Evolutionary conservation across 2,329 filamentous ascomycete species (phyloP).

Genomic region (Penicillium sp.): DNA sequence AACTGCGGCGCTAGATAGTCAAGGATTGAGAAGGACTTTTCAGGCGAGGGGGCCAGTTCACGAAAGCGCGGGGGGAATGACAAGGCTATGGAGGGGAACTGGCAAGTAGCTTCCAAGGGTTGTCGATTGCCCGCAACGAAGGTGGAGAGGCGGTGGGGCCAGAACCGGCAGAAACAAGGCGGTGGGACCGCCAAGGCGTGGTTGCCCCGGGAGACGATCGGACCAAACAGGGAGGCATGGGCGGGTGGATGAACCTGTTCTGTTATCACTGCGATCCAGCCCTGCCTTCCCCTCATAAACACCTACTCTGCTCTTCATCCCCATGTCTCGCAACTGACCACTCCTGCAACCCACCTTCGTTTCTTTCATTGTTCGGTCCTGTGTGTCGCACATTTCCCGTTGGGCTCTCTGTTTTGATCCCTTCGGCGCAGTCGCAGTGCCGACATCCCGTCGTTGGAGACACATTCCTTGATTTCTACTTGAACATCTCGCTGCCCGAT

Average conservation of each 20-base stretch:
- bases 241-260: conserved; percentile 27
- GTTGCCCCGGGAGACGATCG: conserved; percentile 42
- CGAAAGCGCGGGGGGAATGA: conserved; percentile 3
- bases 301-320: conserved; percentile 11
- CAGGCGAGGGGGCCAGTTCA: conserved; percentile 5
- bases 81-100: conserved; percentile 13
- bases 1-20: not conserved
- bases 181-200: conserved; percentile 32
- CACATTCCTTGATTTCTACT: conserved; percentile 19
- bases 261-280: conserved; percentile 29
- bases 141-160: conserved; percentile 33
- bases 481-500: conserved; percentile 2
- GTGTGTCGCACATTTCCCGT: conserved; percentile 19
- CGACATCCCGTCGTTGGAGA: conserved; percentile 19
- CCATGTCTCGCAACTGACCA: conserved; percentile 26
- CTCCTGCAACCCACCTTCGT: conserved; percentile 23
- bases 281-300: conserved; percentile 28
- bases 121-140: conserved; percentile 13
- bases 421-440: conserved; percentile 20
- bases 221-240: conserved; percentile 33
- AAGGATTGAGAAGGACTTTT: not conserved
- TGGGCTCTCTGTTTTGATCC: conserved; percentile 25
- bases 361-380: conserved; percentile 20
- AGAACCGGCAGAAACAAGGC: conserved; percentile 33
- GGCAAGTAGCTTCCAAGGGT: conserved; percentile 17